Evolutionary conservation across 352 stramenopile species (phyloP), one percentile per base, ranked within the genome.

Genomic region (Saprolegnia diclina): DNA sequence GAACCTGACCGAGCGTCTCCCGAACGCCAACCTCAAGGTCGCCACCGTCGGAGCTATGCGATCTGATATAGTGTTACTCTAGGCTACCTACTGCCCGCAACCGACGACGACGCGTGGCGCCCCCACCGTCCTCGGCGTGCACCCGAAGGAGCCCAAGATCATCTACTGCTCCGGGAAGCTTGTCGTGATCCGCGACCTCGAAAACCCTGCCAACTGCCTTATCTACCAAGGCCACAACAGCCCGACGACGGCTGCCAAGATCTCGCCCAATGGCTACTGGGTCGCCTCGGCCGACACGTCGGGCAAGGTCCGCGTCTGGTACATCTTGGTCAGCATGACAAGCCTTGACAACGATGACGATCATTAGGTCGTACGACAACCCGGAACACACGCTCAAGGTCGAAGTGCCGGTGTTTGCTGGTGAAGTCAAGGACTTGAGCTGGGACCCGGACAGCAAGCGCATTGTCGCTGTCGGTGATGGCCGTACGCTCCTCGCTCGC

Each of bases 371-470:
- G 32, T 98, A 94, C 70, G 95, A 99, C 79, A 97, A 98, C 77
- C 91, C 94, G 56, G 94, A 99, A 74, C 96, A 99, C 76, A 89
- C 90, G 35, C 80, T 96, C 56, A 98, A 98, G 77, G 82, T 98
- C 50, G 95, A 99, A 68, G 78, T 96, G 9, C 81, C 85, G 7
- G 85, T 88, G 16, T 92, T 97, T 61, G 80, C 95, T 0, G 92
- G 91, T 19, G 82, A 94, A 62, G 90, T 98, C 71, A 95, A 97
- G 67, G 96, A 98, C 76, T 75, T 99, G 65, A 80, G 78, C 13
- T 99, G 96, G 96, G 96, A 99, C 74, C 80, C 81, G 0, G 96
- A 99, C 71, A 97, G 88, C 74, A 98, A 98, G 74, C 87, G 92
- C 21, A 94, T 98, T 64, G 85, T 95, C 22, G 89, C 85, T 9